Base-by-base conservation (phyloP, 2,329 filamentous ascomycete species). In the Raffaelea deltoideospora region DNA sequence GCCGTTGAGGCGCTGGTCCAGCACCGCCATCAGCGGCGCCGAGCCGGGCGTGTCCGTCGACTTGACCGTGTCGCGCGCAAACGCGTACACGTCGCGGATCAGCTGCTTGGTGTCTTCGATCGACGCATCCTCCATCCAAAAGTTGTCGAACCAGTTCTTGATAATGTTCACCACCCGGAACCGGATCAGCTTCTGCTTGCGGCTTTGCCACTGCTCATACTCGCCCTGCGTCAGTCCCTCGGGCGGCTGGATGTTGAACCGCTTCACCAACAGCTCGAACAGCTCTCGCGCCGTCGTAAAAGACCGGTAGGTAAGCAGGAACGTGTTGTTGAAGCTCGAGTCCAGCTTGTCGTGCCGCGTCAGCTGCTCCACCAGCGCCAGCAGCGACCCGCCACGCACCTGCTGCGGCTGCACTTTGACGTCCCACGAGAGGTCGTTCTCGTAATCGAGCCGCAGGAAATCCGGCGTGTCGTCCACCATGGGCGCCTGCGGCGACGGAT, bases 71-170 rank as follows among this genome's bases (percentile, higher is more conserved):
- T 94, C 86, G 48, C 82, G 82, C 3, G 87, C 88, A 55, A 98
- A 98, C 21, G 76, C 76, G 59, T 87, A 86, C 10, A 96, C 85
- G 45, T 87, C 77, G 41, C 85, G 78, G 45, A 98, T 84, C 29
- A 98, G 67, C 46, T 85, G 75, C 54, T 76, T 84, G 32, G 79
- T 92, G 33, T 83, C 77, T 35, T 88, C 82, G 14, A 47, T 39
- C 51, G 78, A 87, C 43, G 79, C 77, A 34, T 86, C 82, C 53
- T 98, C 90, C 86, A 96, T 95, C 90, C 90, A 98, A 56, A 90
- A 96, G 48, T 81, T 87, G 53, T 96, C 90, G 47, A 98, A 90
- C 90, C 90, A 98, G 58, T 76, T 92, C 67, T 96, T 96, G 33
- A 98, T 63, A 45, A 95, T 96, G 51, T 96, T 98, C 45, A 98